These are phyloP conservation scores for Fusarium vanettenii DNA, from an alignment of 2,329 filamentous ascomycete genomes.

Conservation along the genomic window DNA sequence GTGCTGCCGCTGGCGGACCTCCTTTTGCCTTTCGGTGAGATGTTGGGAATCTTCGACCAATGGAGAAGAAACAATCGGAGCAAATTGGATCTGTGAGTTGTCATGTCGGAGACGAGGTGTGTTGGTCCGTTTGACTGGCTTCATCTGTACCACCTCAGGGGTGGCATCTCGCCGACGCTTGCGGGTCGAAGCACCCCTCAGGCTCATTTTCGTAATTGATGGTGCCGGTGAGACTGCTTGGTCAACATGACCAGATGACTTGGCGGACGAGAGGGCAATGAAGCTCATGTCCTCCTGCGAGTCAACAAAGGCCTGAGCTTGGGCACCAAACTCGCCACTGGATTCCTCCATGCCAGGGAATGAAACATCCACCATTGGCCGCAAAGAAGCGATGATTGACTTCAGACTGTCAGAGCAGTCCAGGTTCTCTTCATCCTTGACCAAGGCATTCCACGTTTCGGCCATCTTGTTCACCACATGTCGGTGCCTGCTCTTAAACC, in stretches of 20 bases:
- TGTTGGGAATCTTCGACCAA: constrained; percentile 73
- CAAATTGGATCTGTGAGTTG: constrained; percentile 84
- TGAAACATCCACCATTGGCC: constrained; percentile 61
- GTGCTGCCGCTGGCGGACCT: constrained; percentile 79
- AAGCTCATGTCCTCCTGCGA: constrained; percentile 60
- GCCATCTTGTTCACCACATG: constrained; percentile 63
- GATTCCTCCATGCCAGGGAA: constrained; percentile 57
- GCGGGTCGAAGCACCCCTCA: constrained; percentile 38
- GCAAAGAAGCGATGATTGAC: constrained; percentile 69
- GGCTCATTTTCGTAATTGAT: constrained; percentile 27
- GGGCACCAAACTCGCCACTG: constrained; percentile 52
- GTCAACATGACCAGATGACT: constrained; percentile 42
- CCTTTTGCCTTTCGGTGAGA: constrained; percentile 82
- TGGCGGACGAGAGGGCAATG: constrained; percentile 45
- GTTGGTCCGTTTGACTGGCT: constrained; percentile 41
- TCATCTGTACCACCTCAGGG: constrained; percentile 39
- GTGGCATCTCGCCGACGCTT: constrained; percentile 46
- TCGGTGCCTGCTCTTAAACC: constrained; percentile 68
- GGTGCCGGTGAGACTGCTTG: constrained; percentile 23
- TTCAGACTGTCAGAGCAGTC: constrained; percentile 75
- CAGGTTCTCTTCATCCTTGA: constrained; percentile 68
- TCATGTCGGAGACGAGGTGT: constrained; percentile 76
- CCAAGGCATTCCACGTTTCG: constrained; percentile 76
- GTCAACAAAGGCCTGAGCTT: constrained; percentile 57
- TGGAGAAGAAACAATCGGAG: constrained; percentile 70